phyloP scores from a whole-genome alignment of 1,284 basidiomycete genomes.

The Cystobasidium slooffiae region DNA sequence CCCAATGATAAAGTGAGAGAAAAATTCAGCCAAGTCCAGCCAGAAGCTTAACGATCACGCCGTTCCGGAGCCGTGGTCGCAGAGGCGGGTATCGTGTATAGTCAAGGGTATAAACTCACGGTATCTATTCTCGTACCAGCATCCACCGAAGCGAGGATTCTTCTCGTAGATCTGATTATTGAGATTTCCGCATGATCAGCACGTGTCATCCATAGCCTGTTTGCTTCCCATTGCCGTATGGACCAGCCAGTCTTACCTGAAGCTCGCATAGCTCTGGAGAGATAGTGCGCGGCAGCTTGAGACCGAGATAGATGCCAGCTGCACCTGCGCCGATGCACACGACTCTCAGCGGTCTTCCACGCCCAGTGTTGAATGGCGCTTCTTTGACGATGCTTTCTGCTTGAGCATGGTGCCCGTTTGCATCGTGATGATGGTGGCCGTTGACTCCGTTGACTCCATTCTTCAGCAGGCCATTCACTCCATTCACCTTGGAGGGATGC shows the following conservation, averaged over 20 bases:
- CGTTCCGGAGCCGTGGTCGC: background rate
- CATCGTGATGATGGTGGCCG: background rate
- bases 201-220: background rate
- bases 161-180: slow-evolving; percentile 40
- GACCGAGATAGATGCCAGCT: slow-evolving; percentile 46
- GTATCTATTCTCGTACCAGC: slow-evolving; percentile 44
- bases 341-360: slow-evolving; percentile 43
- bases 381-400: slow-evolving; percentile 8
- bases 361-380: slow-evolving; percentile 19
- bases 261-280: slow-evolving; percentile 17
- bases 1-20: background rate
- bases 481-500: slow-evolving; percentile 1
- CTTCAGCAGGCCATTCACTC: background rate
- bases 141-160: slow-evolving; percentile 39
- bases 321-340: slow-evolving; percentile 49
- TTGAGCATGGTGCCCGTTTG: background rate
- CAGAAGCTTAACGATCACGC: background rate
- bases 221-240: background rate
- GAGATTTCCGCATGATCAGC: background rate
- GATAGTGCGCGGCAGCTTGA: slow-evolving; percentile 14
- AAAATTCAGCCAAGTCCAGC: background rate
- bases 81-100: background rate
- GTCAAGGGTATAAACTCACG: slow-evolving; percentile 8
- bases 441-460: slow-evolving; percentile 13
- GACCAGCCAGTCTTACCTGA: slow-evolving; percentile 3